Evolutionary conservation across 768 basidiomycete genomes (phyloP), one percentile per base, ranked within the genome.

Genomic region (Suillus brevipes): DNA sequence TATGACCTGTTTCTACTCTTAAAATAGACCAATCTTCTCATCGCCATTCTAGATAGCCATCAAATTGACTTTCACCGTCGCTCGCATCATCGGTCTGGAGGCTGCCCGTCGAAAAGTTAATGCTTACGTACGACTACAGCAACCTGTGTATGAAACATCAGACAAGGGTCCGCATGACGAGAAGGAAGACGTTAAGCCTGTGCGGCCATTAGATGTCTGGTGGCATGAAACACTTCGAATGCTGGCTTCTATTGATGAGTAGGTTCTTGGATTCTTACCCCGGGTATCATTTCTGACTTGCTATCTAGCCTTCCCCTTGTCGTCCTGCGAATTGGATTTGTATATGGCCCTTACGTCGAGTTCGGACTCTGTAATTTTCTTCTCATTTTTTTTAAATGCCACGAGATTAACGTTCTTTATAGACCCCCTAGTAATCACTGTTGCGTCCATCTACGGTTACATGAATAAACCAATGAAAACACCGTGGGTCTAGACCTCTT

Each of bases 171-270:
- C 80, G 20, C 84, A 87, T 66, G 80, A 86, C 61, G 94, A 94
- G 79, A 89, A 87, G 73, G 89, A 91, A 55, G 87, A 89, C 64
- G 77, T 88, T 57, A 90, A 90, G 71, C 92, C 94, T 13, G 77
- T 80, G 23, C 89, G 87, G 53, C 83, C 86, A 7, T 77, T 88
- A 65, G 93, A 94, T 20, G 86, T 80, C 20, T 95, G 94, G 94
- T 95, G 92, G 91, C 94, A 95, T 69, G 94, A 95, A 79, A 87
- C 90, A 1, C 79, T 91, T 31, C 84, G 93, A 40, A 85, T 85
- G 73, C 74, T 95, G 66, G 91, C 88, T 25, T 86, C 87, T 6
- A 91, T 94, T 63, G 81, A 87, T 66, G 85, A 86, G 92, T 93
- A 70, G 62, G 83, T 78, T 62, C 25, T 16, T 14, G 55, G 64